Percentiles rank a stretch among this genome's conserved stretches.
Conservation (phyloP, 352 stramenopile species). For the Globisporangium radiosum region DNA sequence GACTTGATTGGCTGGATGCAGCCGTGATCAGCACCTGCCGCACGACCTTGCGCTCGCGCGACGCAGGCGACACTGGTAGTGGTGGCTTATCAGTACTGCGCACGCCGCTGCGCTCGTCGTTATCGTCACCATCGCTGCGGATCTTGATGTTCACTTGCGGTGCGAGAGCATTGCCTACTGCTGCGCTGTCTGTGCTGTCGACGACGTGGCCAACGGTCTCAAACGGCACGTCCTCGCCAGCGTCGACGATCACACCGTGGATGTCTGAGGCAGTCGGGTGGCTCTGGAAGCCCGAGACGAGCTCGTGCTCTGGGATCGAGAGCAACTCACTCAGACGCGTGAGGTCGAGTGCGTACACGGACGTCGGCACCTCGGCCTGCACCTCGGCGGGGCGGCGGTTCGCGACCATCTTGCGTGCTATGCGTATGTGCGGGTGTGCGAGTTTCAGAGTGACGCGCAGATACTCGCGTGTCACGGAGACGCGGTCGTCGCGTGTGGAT, state of each 20-base stretch:
- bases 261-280: constrained; percentile 65
- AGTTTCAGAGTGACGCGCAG: too few relatives aligned
- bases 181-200: not conserved
- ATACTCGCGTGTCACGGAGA: too few relatives aligned
- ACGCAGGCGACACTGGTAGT: not conserved
- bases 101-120: not conserved
- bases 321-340: constrained; percentile 59
- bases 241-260: constrained; percentile 75
- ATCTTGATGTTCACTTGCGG: not conserved
- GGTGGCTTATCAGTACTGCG: not conserved
- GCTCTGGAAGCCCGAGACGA: constrained; percentile 67
- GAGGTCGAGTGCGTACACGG: constrained; percentile 67
- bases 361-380: constrained; percentile 57
- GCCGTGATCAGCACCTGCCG: constrained; percentile 78
- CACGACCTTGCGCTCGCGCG: constrained; percentile 16
- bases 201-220: constrained; percentile 49
- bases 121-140: not conserved
- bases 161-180: too few relatives aligned
- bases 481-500: too few relatives aligned
- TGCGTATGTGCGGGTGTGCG: too few relatives aligned
- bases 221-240: constrained; percentile 71
- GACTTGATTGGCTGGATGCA: constrained; percentile 70
- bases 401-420: not conserved
- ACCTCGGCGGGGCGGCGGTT: constrained; percentile 2
- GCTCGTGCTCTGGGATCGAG: constrained; percentile 52